Evolutionary conservation across 192 early-diverging fungal genomes (phyloP), one percentile per base, ranked within the genome.

Genomic region (Diversispora eburnea): DNA sequence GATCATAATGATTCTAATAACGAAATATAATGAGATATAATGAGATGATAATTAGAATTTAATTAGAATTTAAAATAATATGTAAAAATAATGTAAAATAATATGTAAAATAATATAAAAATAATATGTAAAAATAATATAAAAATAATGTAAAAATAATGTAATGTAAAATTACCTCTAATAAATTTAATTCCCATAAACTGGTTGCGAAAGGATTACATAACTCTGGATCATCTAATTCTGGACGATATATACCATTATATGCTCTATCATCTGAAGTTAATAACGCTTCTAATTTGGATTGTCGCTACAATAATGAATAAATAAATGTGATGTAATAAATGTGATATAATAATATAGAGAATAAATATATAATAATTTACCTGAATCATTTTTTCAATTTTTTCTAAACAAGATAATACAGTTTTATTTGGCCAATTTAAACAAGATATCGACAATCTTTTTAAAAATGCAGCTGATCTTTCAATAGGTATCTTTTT

Each of bases 181-280:
- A 88, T 70, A 91, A 84, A 67, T 85, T 84, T 61, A 95, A 79
- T 78, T 98, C 96, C 84, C 91, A 98, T 58, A 96, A 72, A 77
- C 88, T 93, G 4, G 97, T 90, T 3, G 94, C 92, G 79, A 96
- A 95, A 3, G 97, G 94, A 77, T 98, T 98, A 76, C 93, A 95
- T 74, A 97, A 84, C 69, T 98, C 95, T 0, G 95, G 93, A 72
- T 98, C 95, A 75, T 96, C 90, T 68, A 97, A 77, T 12, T 89
- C 79, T 45, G 88, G 85, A 41, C 88, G 65, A 75, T 96, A 97
- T 48, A 94, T 80, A 65, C 95, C 97, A 64, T 90, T 93, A 3
- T 79, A 77, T 47, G 83, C 77, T 42, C 77, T 78, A 49, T 87
- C 86, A 70, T 87, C 84, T 47, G 84, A 84, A 43, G 80, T 72